Evolutionary conservation across 2,329 filamentous ascomycete species (phyloP).

Genomic region (Penicillium paneum): DNA sequence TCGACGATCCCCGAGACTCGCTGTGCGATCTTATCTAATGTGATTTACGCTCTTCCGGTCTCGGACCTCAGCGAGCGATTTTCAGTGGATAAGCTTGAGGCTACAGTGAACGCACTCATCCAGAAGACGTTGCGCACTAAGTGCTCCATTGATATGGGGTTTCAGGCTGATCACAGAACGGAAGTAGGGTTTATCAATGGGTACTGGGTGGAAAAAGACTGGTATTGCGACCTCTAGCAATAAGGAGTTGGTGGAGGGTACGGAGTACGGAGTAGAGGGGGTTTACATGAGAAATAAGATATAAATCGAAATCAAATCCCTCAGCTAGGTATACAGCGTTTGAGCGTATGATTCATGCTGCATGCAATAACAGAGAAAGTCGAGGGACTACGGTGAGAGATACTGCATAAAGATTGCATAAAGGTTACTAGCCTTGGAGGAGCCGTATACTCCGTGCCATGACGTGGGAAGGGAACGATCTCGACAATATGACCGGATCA

Average conservation of each 20-base stretch:
- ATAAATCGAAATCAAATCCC: neutral
- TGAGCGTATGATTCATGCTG: neutral
- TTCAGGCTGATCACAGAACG: conserved; percentile 15
- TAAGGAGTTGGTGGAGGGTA: conserved; percentile 5
- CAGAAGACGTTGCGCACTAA: conserved; percentile 11
- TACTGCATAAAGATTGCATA: neutral
- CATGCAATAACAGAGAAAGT: neutral
- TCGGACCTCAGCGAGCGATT: conserved; percentile 10
- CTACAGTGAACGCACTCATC: conserved; percentile 14
- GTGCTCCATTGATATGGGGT: conserved; percentile 20
- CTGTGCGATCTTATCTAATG: conserved; percentile 9
- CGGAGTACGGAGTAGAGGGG: too few relatives aligned
- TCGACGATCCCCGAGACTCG: conserved; percentile 12
- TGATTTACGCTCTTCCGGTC: conserved; percentile 13
- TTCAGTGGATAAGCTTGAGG: conserved; percentile 7
- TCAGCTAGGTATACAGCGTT: neutral
- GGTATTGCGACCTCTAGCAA: conserved; percentile 9
- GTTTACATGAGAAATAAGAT: too few relatives aligned
- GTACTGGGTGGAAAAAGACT: conserved; percentile 12
- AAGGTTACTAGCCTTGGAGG: neutral
- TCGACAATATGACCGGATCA: neutral
- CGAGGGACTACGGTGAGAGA: neutral
- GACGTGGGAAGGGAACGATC: neutral
- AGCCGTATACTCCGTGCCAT: neutral
- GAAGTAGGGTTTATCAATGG: conserved; percentile 20